Conservation (phyloP, 1,284 basidiomycete genomes). For the Microbotryum intermedium region DNA sequence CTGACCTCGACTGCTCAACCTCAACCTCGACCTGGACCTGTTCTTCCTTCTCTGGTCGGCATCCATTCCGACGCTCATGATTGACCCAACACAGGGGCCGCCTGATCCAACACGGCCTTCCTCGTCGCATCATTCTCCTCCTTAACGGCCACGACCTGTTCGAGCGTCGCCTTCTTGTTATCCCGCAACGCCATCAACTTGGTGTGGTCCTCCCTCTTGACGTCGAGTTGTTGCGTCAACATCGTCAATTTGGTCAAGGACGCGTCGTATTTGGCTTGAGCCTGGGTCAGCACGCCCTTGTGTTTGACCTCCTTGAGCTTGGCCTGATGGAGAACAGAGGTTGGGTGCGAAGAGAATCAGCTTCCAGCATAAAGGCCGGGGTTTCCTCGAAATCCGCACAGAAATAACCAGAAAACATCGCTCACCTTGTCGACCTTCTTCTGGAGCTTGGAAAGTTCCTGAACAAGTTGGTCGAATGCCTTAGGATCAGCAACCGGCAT, state of each 20-base stretch:
- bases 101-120: too few species aligned
- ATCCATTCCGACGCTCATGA: too few species aligned
- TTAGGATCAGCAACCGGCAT: not conserved
- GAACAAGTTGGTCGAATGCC: too few species aligned
- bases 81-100: too few species aligned
- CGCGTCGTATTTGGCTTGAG: too few species aligned
- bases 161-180: not conserved
- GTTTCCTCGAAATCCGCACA: not conserved
- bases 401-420: too few species aligned
- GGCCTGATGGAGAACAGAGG: not conserved
- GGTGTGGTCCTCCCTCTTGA: conserved; percentile 6
- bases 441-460: conserved; percentile 19
- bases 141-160: conserved; percentile 7
- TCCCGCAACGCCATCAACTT: conserved; percentile 5
- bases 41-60: too few species aligned
- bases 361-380: not conserved
- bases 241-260: not conserved
- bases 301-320: conserved; percentile 16
- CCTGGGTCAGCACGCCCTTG: not conserved
- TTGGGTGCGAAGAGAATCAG: too few species aligned
- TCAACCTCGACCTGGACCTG: too few species aligned
- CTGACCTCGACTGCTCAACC: too few species aligned
- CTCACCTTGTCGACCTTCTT: conserved; percentile 17
- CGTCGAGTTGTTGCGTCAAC: not conserved
- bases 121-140: conserved; percentile 12